Percentiles rank a stretch among this genome's conserved stretches.
Conservation (phyloP, 2,329 filamentous ascomycete genomes). For the Coleophoma crateriformis region DNA sequence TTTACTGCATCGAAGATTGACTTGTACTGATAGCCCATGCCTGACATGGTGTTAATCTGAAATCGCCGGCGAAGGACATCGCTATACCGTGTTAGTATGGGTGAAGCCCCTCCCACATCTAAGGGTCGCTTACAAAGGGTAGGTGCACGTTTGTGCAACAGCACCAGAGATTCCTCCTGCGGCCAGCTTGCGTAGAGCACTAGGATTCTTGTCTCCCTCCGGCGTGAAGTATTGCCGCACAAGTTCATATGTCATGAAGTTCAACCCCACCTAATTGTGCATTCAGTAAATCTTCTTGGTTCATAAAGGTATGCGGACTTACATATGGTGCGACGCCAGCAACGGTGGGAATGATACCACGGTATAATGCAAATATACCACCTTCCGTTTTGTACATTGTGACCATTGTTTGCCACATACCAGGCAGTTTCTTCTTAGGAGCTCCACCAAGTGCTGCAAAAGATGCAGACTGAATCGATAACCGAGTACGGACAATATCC, state of each 20-base stretch:
- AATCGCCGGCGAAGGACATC: slow-evolving; percentile 91
- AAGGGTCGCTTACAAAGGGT: slow-evolving; percentile 73
- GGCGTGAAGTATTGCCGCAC: slow-evolving; percentile 79
- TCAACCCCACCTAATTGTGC: slow-evolving; percentile 73
- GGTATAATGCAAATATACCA: slow-evolving; percentile 78
- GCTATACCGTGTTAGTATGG: slow-evolving; percentile 35
- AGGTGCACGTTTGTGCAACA: slow-evolving; percentile 95
- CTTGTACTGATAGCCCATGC: slow-evolving; percentile 95
- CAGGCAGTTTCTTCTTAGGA: slow-evolving; percentile 64
- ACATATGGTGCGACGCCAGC: slow-evolving; percentile 95
- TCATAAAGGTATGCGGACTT: slow-evolving; percentile 20
- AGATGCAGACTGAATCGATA: slow-evolving; percentile 96
- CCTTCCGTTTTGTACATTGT: slow-evolving; percentile 90
- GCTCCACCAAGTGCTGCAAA: slow-evolving; percentile 69
- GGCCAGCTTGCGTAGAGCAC: slow-evolving; percentile 71
- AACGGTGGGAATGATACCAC: slow-evolving; percentile 89
- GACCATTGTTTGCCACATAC: slow-evolving; percentile 83
- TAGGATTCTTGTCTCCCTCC: slow-evolving; percentile 81
- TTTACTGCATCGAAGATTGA: slow-evolving; percentile 77
- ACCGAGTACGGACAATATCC: slow-evolving; percentile 90
- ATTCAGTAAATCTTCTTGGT: not conserved
- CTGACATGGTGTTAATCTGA: slow-evolving; percentile 98
- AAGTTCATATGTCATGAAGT: slow-evolving; percentile 98
- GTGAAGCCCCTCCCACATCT: too few relatives aligned
- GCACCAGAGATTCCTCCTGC: slow-evolving; percentile 94